Conservation (phyloP, 2,329 filamentous ascomycete genomes). For the Sphaerulina musiva region DNA sequence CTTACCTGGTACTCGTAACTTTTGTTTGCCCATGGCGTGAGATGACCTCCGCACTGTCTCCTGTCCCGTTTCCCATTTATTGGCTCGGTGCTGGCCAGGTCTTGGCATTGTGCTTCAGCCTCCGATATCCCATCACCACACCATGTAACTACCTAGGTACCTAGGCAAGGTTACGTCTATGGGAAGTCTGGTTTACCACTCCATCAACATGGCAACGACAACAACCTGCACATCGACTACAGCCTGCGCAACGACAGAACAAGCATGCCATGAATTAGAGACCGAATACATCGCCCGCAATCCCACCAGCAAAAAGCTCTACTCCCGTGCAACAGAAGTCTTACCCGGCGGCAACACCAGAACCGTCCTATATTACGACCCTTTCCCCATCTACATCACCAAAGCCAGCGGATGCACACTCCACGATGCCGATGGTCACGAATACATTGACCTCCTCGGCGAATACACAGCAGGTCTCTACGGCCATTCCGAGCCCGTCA, state of each 20-base stretch:
- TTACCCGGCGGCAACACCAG: constrained; percentile 38
- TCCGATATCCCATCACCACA: too few relatives aligned
- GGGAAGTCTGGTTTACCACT: too few relatives aligned
- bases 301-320: constrained; percentile 17
- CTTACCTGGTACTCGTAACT: too few relatives aligned
- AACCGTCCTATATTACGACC: constrained; percentile 33
- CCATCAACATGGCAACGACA: background rate
- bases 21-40: too few relatives aligned
- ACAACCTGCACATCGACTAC: background rate
- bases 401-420: constrained; percentile 28
- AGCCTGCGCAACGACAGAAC: background rate
- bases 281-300: constrained; percentile 8
- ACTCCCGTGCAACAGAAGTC: constrained; percentile 29
- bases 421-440: constrained; percentile 28
- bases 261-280: constrained; percentile 6
- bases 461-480: constrained; percentile 61
- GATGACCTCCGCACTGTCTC: too few relatives aligned
- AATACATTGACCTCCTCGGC: constrained; percentile 55
- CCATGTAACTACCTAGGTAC: background rate
- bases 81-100: too few relatives aligned
- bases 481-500: constrained; percentile 56
- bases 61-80: too few relatives aligned
- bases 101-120: too few relatives aligned
- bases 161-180: too few relatives aligned
- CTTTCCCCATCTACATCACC: constrained; percentile 35